Conservation (phyloP, 257 asterid genomes). For the Asclepias syriaca region DNA sequence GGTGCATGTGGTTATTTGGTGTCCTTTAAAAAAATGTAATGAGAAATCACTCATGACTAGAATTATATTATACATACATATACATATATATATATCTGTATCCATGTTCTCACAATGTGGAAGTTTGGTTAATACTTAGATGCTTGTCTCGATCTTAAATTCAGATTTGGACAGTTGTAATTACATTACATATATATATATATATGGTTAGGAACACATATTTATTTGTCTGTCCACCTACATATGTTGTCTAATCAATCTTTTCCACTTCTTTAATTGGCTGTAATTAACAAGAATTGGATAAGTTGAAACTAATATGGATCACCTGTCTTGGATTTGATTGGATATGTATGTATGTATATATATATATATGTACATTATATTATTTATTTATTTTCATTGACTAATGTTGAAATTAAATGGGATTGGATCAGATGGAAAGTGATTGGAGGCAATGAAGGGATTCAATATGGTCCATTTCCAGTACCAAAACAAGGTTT, state of each 20-base stretch:
- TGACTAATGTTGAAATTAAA: background rate
- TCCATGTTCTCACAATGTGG: too few relatives aligned
- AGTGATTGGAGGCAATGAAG: constrained; percentile 45
- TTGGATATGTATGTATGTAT: too few relatives aligned
- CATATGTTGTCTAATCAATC: background rate
- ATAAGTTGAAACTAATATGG: background rate
- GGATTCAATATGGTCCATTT: constrained; percentile 59
- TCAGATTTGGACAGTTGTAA: background rate
- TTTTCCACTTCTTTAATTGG: background rate
- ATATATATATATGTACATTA: too few relatives aligned
- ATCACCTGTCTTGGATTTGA: background rate
- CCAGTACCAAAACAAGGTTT: constrained; percentile 63
- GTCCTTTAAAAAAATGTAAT: background rate
- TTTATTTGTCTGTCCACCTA: background rate
- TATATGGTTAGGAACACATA: background rate
- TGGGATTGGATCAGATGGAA: constrained; percentile 39
- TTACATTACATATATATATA: too few relatives aligned
- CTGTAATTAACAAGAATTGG: too few relatives aligned
- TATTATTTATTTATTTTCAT: too few relatives aligned
- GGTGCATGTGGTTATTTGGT: background rate
- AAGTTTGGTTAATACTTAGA: too few relatives aligned
- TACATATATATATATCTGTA: too few relatives aligned
- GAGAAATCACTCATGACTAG: too few relatives aligned
- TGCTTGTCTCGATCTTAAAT: background rate
- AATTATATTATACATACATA: too few relatives aligned